phyloP scores from a whole-genome alignment of 2,329 filamentous ascomycete species.

The Cryphonectria parasitica region DNA sequence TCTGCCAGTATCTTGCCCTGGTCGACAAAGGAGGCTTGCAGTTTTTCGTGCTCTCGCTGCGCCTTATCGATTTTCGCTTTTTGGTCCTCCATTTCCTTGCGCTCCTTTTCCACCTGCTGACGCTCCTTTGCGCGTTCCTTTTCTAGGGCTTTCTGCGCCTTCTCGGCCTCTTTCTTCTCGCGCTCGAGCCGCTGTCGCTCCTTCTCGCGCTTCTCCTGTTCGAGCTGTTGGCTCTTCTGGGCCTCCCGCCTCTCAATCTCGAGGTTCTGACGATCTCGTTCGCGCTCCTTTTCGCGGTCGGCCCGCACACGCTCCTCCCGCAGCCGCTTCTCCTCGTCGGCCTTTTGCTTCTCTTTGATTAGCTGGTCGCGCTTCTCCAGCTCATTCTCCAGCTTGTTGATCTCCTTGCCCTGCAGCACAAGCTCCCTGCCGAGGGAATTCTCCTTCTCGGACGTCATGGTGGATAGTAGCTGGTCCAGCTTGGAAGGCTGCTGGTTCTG shows the following conservation, averaged over 20 bases:
- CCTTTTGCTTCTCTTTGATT: slow-evolving; percentile 23
- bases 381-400: slow-evolving; percentile 27
- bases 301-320: slow-evolving; percentile 19
- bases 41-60: slow-evolving; percentile 22
- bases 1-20: slow-evolving; percentile 30
- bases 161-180: slow-evolving; percentile 19
- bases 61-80: slow-evolving; percentile 22
- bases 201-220: slow-evolving; percentile 19
- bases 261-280: slow-evolving; percentile 18
- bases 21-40: slow-evolving; percentile 28
- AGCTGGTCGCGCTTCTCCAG: slow-evolving; percentile 23
- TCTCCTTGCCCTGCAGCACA: slow-evolving; percentile 26
- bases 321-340: slow-evolving; percentile 15
- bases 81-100: slow-evolving; percentile 17
- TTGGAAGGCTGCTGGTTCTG: not conserved
- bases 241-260: slow-evolving; percentile 23
- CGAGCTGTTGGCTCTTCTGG: slow-evolving; percentile 7
- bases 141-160: slow-evolving; percentile 20
- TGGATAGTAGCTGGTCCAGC: not conserved
- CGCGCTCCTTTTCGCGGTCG: slow-evolving; percentile 23
- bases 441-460: slow-evolving; percentile 11
- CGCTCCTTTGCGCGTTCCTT: slow-evolving; percentile 21
- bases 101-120: slow-evolving; percentile 20
- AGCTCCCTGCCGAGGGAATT: slow-evolving; percentile 27
- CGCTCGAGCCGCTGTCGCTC: slow-evolving; percentile 14